These are phyloP conservation scores for Ophiostoma triangulosporum DNA, from an alignment of 2,329 filamentous ascomycete genomes.

Conservation along the genomic window DNA sequence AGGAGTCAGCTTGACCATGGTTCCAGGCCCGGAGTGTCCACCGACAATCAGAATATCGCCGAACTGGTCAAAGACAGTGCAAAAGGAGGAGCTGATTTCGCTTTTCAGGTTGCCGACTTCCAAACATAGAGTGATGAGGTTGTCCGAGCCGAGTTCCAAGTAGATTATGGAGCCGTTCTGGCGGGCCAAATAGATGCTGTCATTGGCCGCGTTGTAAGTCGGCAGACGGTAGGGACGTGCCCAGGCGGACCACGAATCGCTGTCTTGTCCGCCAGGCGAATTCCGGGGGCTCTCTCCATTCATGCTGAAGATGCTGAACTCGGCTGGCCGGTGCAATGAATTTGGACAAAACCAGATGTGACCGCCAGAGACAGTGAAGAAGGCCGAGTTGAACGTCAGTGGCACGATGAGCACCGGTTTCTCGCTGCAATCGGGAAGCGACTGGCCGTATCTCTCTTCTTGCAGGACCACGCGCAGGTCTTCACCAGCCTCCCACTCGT, in stretches of 20 bases:
- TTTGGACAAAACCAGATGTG: conserved; percentile 44
- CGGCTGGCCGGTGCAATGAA: conserved; percentile 36
- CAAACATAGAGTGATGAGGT: conserved; percentile 32
- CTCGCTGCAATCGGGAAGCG: conserved; percentile 36
- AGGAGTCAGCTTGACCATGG: conserved; percentile 47
- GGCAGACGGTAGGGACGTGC: conserved; percentile 58
- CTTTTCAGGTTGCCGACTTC: not conserved
- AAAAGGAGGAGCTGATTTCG: conserved; percentile 71
- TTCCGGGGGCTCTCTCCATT: conserved; percentile 28
- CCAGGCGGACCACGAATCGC: conserved; percentile 72
- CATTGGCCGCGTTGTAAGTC: conserved; percentile 47
- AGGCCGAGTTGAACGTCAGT: conserved; percentile 54
- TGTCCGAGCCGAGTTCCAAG: conserved; percentile 50
- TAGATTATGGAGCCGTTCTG: conserved; percentile 76
- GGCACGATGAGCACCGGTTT: conserved; percentile 61
- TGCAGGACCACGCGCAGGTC: conserved; percentile 31
- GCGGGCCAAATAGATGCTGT: conserved; percentile 73
- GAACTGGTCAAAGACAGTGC: conserved; percentile 52
- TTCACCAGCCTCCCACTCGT: conserved; percentile 46
- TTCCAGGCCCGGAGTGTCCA: conserved; percentile 65
- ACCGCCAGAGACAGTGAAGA: conserved; percentile 51
- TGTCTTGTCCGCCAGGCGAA: conserved; percentile 31
- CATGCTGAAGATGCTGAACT: conserved; percentile 32
- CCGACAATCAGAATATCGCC: conserved; percentile 70
- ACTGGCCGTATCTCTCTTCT: conserved; percentile 35